phyloP scores from a whole-genome alignment of 2,329 filamentous ascomycete genomes.

The Lachnellula occidentalis region DNA sequence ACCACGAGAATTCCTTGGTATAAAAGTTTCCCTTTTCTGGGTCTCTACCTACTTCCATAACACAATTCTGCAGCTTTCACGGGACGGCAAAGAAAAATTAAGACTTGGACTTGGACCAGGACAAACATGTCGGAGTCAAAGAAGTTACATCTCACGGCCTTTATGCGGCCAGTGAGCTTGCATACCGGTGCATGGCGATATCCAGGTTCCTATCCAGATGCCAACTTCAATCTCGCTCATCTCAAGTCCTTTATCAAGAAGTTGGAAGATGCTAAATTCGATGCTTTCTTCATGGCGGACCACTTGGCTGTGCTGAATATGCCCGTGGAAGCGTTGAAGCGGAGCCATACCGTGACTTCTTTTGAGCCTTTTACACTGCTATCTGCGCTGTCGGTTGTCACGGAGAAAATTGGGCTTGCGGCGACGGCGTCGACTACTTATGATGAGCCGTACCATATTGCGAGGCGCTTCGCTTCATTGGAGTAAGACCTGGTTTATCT shows the following conservation, averaged over 20 bases:
- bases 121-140: slow-evolving; percentile 6
- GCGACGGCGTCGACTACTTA: slow-evolving; percentile 63
- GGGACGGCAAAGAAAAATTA: background rate
- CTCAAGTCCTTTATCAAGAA: slow-evolving; percentile 55
- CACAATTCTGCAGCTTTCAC: background rate
- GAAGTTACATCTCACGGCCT: slow-evolving; percentile 49
- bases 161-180: slow-evolving; percentile 46
- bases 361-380: slow-evolving; percentile 59
- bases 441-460: slow-evolving; percentile 62
- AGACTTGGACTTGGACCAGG: background rate
- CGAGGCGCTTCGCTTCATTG: slow-evolving; percentile 55
- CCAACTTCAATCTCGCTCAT: slow-evolving; percentile 54
- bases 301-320: slow-evolving; percentile 54
- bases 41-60: background rate
- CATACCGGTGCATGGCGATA: slow-evolving; percentile 53
- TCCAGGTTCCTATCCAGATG: slow-evolving; percentile 55
- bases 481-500: slow-evolving; percentile 33
- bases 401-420: slow-evolving; percentile 58
- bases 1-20: background rate
- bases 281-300: slow-evolving; percentile 62
- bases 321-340: slow-evolving; percentile 50
- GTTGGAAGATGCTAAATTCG: slow-evolving; percentile 55
- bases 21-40: background rate
- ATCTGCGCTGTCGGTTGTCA: slow-evolving; percentile 60
- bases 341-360: slow-evolving; percentile 57